A percentile compares a stretch with the other conserved stretches of the same genome.
Evolutionary conservation across 805 yeast species (phyloP).

Genomic region (Ogataea sp.): DNA sequence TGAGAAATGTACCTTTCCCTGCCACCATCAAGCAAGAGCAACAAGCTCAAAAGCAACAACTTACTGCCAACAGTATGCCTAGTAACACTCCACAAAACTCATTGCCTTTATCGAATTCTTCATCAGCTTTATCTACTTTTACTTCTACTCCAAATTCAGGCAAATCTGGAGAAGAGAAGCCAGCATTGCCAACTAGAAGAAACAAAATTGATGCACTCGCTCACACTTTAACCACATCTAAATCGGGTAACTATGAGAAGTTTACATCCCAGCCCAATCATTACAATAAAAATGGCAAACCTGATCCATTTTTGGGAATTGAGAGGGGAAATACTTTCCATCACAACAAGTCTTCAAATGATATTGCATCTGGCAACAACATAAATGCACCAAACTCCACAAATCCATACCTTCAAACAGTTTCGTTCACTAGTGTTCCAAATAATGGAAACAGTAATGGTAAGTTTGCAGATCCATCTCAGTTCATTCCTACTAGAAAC

Average conservation of each 20-base stretch:
- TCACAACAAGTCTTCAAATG: constrained; percentile 9
- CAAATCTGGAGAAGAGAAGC: constrained; percentile 5
- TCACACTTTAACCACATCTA: constrained; percentile 9
- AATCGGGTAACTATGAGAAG: constrained; percentile 7
- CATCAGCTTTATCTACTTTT: neutral
- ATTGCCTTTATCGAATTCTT: neutral
- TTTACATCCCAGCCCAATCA: neutral
- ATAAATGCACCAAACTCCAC: too few species aligned
- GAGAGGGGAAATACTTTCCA: constrained; percentile 29
- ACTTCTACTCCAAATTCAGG: too few species aligned
- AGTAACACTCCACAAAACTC: neutral
- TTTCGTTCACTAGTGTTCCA: too few species aligned
- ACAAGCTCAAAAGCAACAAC: constrained; percentile 17
- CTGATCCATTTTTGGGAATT: constrained; percentile 35
- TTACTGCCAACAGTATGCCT: neutral
- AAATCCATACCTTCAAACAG: too few species aligned
- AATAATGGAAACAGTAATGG: neutral
- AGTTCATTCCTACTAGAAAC: neutral
- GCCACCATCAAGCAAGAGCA: constrained; percentile 21
- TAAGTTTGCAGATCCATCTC: neutral
- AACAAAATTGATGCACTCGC: neutral
- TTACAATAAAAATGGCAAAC: neutral
- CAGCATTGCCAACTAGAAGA: constrained; percentile 5
- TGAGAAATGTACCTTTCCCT: constrained; percentile 40
- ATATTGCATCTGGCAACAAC: neutral